A percentile compares a stretch with the other conserved stretches of the same genome.
These are phyloP conservation scores for Knufia petricola DNA, from an alignment of 2,329 filamentous ascomycete species.

Conservation along the genomic window DNA sequence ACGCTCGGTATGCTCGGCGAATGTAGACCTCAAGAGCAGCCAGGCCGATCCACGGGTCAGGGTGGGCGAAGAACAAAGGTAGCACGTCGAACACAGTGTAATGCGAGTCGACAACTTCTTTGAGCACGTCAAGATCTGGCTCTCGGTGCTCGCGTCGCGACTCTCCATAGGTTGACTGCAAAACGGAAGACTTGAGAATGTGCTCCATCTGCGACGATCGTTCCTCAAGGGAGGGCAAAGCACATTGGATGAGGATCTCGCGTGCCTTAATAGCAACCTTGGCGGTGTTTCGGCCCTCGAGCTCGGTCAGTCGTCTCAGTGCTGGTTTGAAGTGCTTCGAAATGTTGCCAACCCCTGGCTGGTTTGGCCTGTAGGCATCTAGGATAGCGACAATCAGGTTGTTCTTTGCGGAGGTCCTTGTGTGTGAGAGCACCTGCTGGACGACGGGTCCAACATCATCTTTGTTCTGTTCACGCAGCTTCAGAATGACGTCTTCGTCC, in stretches of 20 bases:
- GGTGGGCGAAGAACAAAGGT: constrained; percentile 87
- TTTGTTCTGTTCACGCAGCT: constrained; percentile 91
- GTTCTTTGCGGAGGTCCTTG: constrained; percentile 86
- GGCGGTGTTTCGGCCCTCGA: constrained; percentile 74
- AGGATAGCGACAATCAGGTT: constrained; percentile 84
- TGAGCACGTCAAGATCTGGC: constrained; percentile 80
- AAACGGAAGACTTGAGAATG: constrained; percentile 87
- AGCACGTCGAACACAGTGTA: constrained; percentile 97
- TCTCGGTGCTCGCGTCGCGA: constrained; percentile 93
- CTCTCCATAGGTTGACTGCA: constrained; percentile 96
- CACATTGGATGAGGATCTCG: constrained; percentile 94
- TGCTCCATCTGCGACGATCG: constrained; percentile 95
- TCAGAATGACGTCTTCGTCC: constrained; percentile 88
- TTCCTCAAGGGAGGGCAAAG: constrained; percentile 91
- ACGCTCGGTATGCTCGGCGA: constrained; percentile 91
- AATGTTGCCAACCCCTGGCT: constrained; percentile 78
- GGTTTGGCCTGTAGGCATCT: constrained; percentile 90
- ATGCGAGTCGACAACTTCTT: constrained; percentile 97
- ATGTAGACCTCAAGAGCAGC: constrained; percentile 94
- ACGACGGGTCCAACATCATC: constrained; percentile 80
- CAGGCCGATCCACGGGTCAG: constrained; percentile 86
- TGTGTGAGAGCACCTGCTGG: constrained; percentile 85
- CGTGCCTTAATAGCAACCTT: constrained; percentile 97
- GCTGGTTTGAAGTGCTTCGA: constrained; percentile 76
- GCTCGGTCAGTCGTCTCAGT: constrained; percentile 77